Evolutionary conservation across 192 early-diverging fungal genomes (phyloP), one percentile per base, ranked within the genome.

Genomic region (Backusella circina): DNA sequence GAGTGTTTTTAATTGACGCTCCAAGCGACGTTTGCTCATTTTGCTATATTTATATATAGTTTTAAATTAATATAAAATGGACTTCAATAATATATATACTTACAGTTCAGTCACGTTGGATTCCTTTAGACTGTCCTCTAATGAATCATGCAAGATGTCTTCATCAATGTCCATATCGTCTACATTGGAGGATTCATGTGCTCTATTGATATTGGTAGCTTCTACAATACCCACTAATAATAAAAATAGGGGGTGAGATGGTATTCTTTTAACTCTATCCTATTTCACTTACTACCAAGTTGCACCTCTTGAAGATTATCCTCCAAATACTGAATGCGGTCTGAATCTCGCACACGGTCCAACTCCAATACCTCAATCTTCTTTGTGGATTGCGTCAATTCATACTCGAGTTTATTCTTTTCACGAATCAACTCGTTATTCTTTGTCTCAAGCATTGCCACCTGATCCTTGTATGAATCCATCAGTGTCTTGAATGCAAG

Each of bases 401-500:
- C 91, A 76, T 93, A 91, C 67, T 93, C 89, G 4, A 91, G 74
- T 77, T 89, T 91, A 67, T 89, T 85, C 70, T 92, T 92, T 72
- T 95, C 91, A 39, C 89, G 86, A 13, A 90, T 83, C 18, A 96
- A 73, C 26, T 85, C 70, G 35, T 84, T 87, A 76, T 91, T 93
- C 61, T 89, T 91, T 65, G 80, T 85, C 72, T 97, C 95, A n/a
- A 96, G 85, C 33, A 83, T 78, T 28, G 85, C 80, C 44, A 95
- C 88, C 74, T 96, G 93, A 65, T 95, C 91, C 74, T 96, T 95
- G 82, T 93, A 95, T 26, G 90, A 91, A 68, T 97, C 94, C 85
- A 97, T 91, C n/a, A 94, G 75, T 1, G 92, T 89, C 79, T 92
- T 94, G 71, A 93, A 92, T 35, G 87, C 86, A 39, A 88, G 82